Evolutionary conservation across 306 rosid species (phyloP), one percentile per base, ranked within the genome.

Genomic region (Alnus glutinosa): DNA sequence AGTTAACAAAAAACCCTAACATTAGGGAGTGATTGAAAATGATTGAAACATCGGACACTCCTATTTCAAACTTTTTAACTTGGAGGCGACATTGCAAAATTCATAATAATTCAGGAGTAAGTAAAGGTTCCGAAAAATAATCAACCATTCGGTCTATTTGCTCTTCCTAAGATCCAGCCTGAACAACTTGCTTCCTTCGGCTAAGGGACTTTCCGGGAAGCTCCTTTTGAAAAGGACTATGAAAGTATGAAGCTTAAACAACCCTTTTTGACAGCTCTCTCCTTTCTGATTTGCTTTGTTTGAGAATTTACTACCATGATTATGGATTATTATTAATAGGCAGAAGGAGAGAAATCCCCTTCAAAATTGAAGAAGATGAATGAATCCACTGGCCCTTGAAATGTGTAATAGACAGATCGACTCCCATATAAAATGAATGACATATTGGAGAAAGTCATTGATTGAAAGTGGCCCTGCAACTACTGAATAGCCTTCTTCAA

Each of bases 381-480:
- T 32, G 16, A 2, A 30, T 12, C 14, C 59, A 36, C 30, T 5
- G 12, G 71, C 64, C 62, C 62, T 54, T 70, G 46, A 30, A 76
- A 58, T 77, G 64, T 19, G 37, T 14, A 63, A 75, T 46, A 36
- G 67, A 52, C 12, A 28, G 9, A 23, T 23, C 28, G 28, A 16
- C 39, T 16, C 61, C 63, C 48, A 37, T 19, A 64, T 5, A n/a
- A 4, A 32, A 75, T 32, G 28, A 14, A 42, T 16, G 16, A 18
- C 18, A 48, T 23, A 23, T 57, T 59, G 36, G 30, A 78, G 52
- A 67, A 71, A 55, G 80, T 50, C 79, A 82, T 74, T 76, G 75
- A 76, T 83, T 83, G 90, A 77, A 68, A 86, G 70, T 83, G 88
- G 79, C 85, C 72, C 73, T 48, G 34, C 89, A 89, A 84, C 93